Percentiles rank a stretch among this genome's conserved stretches.
phyloP scores from a whole-genome alignment of 2,329 filamentous ascomycete genomes.

The Cladosporium sp. region DNA sequence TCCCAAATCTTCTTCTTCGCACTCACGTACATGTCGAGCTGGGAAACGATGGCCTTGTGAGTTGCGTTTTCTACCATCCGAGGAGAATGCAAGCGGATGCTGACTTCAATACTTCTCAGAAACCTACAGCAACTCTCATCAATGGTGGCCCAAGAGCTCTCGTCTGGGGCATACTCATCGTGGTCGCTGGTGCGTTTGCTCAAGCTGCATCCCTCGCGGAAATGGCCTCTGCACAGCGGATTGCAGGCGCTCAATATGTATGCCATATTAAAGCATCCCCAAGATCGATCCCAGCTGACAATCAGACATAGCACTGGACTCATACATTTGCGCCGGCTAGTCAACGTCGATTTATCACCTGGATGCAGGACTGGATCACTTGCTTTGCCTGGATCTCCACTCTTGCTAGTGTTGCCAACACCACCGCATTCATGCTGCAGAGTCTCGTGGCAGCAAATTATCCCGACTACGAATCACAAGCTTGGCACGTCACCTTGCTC shows the following conservation, averaged over 20 bases:
- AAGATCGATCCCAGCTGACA: background rate
- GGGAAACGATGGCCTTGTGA: conserved; percentile 28
- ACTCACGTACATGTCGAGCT: conserved; percentile 29
- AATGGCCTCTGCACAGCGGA: conserved; percentile 30
- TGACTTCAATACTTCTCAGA: conserved; percentile 8
- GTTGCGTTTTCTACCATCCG: background rate
- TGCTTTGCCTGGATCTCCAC: conserved; percentile 43
- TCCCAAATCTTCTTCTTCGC: conserved; percentile 29
- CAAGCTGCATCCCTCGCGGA: conserved; percentile 30
- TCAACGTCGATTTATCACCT: conserved; percentile 28
- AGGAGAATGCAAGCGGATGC: background rate
- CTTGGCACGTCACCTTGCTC: conserved; percentile 44
- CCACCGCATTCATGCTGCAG: conserved; percentile 39
- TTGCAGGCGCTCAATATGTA: conserved; percentile 30
- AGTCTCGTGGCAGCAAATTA: conserved; percentile 36
- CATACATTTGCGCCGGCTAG: conserved; percentile 25
- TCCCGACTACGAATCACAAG: conserved; percentile 35
- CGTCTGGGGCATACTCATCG: conserved; percentile 29
- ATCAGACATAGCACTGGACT: conserved; percentile 25
- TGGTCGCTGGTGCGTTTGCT: conserved; percentile 26
- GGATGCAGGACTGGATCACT: conserved; percentile 43
- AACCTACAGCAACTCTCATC: conserved; percentile 27
- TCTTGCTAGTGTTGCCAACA: conserved; percentile 32
- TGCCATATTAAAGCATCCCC: background rate
- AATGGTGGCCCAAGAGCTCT: conserved; percentile 30